phyloP scores from a whole-genome alignment of 257 asterid genomes.

The Cinchona pubescens region DNA sequence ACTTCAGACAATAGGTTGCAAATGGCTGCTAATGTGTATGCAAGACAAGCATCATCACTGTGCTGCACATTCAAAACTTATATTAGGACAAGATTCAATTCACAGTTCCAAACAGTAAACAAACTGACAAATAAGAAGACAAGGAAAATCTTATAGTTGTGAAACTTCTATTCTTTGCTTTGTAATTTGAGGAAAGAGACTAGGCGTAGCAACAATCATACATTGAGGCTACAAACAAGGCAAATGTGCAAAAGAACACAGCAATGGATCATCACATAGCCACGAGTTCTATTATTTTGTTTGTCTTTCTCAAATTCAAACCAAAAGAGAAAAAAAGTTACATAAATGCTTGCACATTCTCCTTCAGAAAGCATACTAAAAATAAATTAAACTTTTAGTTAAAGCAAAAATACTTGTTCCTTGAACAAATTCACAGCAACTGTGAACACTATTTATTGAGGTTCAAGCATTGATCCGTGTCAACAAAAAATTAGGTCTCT shows the following conservation, averaged over 20 bases:
- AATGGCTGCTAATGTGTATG: conserved; percentile 81
- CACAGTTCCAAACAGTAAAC: neutral
- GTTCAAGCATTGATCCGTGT: too few species aligned
- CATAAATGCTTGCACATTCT: neutral
- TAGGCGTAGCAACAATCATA: neutral
- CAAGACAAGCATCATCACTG: conserved; percentile 86
- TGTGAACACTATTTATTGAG: too few species aligned
- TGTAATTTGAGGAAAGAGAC: conserved; percentile 5
- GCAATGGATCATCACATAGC: neutral
- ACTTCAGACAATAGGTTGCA: conserved; percentile 79
- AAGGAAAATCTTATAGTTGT: neutral
- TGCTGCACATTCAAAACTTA: conserved; percentile 46
- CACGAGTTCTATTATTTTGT: neutral
- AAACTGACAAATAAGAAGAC: neutral
- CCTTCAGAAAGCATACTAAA: neutral
- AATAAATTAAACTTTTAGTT: too few species aligned
- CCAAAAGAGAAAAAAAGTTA: too few species aligned
- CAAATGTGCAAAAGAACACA: neutral
- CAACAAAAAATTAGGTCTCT: too few species aligned
- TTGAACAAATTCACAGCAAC: too few species aligned
- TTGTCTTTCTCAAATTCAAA: neutral
- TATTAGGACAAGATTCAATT: conserved; percentile 1
- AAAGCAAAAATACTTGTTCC: too few species aligned
- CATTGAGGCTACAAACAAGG: neutral
- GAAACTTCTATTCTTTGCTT: neutral